phyloP scores from a whole-genome alignment of 352 stramenopile genomes.

The Phytopythium oedochilum region DNA sequence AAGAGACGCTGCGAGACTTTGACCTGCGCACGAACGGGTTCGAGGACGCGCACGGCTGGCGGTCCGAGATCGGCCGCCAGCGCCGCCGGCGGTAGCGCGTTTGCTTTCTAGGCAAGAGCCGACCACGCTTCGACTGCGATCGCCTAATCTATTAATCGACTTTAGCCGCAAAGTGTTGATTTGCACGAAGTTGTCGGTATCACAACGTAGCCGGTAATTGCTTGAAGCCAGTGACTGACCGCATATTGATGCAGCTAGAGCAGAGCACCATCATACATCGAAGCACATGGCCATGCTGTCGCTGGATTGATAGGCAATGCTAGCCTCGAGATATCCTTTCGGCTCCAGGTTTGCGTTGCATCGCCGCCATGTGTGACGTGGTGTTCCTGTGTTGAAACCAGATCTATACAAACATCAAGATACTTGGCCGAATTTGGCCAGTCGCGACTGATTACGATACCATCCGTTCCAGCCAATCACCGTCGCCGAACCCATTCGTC shows the following conservation, averaged over 20 bases:
- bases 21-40: constrained; percentile 55
- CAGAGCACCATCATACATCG: background rate
- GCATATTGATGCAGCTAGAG: no score
- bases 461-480: background rate
- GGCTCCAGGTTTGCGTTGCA: background rate
- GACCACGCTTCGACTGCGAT: no score
- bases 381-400: background rate
- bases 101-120: no score
- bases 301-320: background rate
- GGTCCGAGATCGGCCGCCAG: constrained; percentile 42
- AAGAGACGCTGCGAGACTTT: constrained; percentile 52
- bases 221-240: no score
- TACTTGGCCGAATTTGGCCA: background rate
- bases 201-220: no score
- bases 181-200: no score
- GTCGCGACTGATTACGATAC: background rate
- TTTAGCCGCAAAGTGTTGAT: no score
- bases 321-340: no score
- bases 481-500: background rate
- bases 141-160: no score
- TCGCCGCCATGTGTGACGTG: background rate
- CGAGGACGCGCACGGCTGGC: constrained; percentile 52
- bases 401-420: background rate
- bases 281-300: background rate
- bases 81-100: background rate